phyloP scores from a whole-genome alignment of 169 alveolate genomes.

The Cryptosporidium tyzzeri region DNA sequence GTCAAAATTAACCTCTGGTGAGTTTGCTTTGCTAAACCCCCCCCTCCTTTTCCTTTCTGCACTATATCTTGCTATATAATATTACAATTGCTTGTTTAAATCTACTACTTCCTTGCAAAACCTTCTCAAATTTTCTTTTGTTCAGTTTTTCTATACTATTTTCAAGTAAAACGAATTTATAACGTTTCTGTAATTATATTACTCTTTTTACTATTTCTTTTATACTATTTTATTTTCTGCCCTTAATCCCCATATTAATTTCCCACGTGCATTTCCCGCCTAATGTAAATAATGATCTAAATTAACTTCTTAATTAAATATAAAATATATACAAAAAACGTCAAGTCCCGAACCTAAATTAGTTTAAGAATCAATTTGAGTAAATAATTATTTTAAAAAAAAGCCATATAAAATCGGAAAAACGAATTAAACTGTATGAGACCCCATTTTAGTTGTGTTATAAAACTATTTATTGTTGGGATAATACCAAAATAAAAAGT shows the following conservation, averaged over 20 bases:
- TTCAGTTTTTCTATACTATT: not conserved
- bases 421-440: not conserved
- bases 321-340: not conserved
- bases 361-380: not conserved
- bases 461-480: too few species aligned
- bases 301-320: not conserved
- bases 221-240: not conserved
- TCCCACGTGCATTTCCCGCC: conserved; percentile 10
- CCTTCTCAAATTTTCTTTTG: not conserved
- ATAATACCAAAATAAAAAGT: too few species aligned
- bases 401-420: not conserved
- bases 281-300: conserved; percentile 11
- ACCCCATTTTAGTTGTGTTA: not conserved
- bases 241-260: not conserved
- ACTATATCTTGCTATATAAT: not conserved
- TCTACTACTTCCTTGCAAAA: not conserved
- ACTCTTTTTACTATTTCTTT: not conserved
- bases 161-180: conserved; percentile 6
- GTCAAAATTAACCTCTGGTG: not conserved
- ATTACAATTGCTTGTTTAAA: not conserved
- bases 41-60: not conserved
- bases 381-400: not conserved
- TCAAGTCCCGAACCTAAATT: not conserved
- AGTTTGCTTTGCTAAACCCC: not conserved
- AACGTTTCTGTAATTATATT: not conserved